Evolutionary conservation across 495 filamentous ascomycete species (phyloP), one percentile per base, ranked within the genome.

Genomic region (Penicillium flavigenum): DNA sequence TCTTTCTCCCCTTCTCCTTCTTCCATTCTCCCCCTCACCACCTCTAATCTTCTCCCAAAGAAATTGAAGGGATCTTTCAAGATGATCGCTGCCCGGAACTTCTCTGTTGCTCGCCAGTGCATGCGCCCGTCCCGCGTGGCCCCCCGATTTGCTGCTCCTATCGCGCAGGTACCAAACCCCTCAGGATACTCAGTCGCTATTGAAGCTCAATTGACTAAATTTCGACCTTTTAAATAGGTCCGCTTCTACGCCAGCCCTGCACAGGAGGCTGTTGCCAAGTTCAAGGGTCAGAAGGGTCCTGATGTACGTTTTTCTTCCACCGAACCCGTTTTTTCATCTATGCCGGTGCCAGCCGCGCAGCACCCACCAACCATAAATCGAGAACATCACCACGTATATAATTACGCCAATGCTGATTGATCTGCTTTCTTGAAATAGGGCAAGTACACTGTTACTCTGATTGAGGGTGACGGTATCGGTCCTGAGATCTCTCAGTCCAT

Each of bases 401-500:
- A 58, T 38, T 34, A 50, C 61, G 26, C 56, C 34, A 22, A 57
- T 61, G 47, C 57, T 62, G 41, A 67, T 48, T 44, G 7, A 47
- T 46, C 56, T 48, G 31, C 3, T 57, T 59, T 49, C 46, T 27
- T 46, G 1, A 16, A 34, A 52, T 67, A 97, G 93, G 94, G 93
- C 67, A 90, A 90, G 74, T 98, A 88, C 83, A 90, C 87, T 43
- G 93, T 98, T 66, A 94, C 91, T 65, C 81, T 98, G 73, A 98
- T 98, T 63, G 94, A 98, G 80, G 94, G 94, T 78, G 94, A 98
- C 68, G 94, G 94, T 72, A 98, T 98, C 70, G 94, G 94, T 57
- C 93, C 93, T 54, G 92, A 98, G 77, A 98, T 98, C 68, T 86
- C 94, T 61, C 90, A 95, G 75, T 92, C 92, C 27, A 91, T 98